Base-by-base conservation (phyloP, 305 asterid species). In the Euphrasia arctica region DNA sequence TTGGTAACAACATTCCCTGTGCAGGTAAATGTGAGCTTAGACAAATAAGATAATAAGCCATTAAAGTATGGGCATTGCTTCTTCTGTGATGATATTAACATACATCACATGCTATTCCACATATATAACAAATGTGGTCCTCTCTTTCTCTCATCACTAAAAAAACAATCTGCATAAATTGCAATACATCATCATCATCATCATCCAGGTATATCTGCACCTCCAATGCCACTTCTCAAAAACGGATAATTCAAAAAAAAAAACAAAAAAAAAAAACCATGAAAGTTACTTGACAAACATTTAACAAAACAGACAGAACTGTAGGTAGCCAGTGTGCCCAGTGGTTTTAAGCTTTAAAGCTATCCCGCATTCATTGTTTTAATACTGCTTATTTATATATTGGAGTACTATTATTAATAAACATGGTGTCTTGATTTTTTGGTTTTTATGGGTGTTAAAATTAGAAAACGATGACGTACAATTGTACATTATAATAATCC, bases 261-360 rank as follows among this genome's bases (percentile, higher is more conserved):
- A 45, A 4, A 42, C 9, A 8, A 42, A 42, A 2, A n/a, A 58
- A 6, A 39, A 12, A 18, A 34, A 5, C 41, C 54, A 22, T 51
- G 67, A 71, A 59, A 71, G 68, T 54, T 65, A 65, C 75, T 50
- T 39, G 43, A 66, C 67, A 60, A 27, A 41, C 45, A 64, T 41
- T 39, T 18, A 18, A 18, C 22, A 18, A 18, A 18, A 18, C 22
- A 18, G 9, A 45, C 64, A 11, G n/a, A 60, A 6, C 4, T 52
- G 15, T 60, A 31, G 13, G 61, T 42, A 51, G 55, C 54, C 43
- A 56, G 43, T 7, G 27, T 29, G 14, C 22, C 22, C 22, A 18
- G 22, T 18, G 22, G 22, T 18, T 18, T 18, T 18, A 18, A 18
- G 22, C 22, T 18, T 18, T 18, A 18, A 18, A 18, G 22, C 48